phyloP scores from a whole-genome alignment of 768 basidiomycete genomes.

The Rubroboletus satanas region DNA sequence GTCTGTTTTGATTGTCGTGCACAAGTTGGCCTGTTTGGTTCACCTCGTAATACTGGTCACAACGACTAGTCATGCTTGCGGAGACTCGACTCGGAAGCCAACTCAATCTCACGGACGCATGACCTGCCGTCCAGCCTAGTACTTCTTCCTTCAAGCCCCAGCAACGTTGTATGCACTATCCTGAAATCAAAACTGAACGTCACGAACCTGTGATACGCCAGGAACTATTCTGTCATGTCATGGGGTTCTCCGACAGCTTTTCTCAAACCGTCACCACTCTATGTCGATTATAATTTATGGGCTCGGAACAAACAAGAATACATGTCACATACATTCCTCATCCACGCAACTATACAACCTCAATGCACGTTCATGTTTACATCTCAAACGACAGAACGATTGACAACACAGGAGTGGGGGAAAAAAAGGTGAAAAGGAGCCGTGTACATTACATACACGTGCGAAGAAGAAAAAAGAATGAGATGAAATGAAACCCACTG shows the following conservation, averaged over 20 bases:
- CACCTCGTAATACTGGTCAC: no score
- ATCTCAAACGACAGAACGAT: background rate
- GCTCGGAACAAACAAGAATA: background rate
- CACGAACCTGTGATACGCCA: background rate
- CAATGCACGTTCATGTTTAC: background rate
- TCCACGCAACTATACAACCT: constrained; percentile 2
- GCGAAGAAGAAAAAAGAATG: background rate
- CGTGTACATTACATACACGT: constrained; percentile 3
- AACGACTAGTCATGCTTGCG: no score
- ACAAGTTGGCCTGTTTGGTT: no score
- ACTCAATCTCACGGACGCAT: no score
- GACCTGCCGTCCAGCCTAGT: no score
- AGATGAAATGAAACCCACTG: background rate
- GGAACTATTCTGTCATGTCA: background rate
- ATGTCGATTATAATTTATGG: no score
- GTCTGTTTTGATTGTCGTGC: background rate
- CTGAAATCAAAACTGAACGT: no score
- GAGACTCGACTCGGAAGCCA: no score
- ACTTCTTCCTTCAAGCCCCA: no score
- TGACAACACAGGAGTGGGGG: background rate
- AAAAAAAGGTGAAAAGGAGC: background rate
- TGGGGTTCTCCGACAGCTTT: no score
- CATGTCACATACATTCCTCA: constrained; percentile 8
- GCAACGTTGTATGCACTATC: no score
- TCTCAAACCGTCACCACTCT: no score